A percentile compares a stretch with the other conserved stretches of the same genome.
Evolutionary conservation across 495 filamentous ascomycete species (phyloP).

Genomic region (Aspergillus asperescens): DNA sequence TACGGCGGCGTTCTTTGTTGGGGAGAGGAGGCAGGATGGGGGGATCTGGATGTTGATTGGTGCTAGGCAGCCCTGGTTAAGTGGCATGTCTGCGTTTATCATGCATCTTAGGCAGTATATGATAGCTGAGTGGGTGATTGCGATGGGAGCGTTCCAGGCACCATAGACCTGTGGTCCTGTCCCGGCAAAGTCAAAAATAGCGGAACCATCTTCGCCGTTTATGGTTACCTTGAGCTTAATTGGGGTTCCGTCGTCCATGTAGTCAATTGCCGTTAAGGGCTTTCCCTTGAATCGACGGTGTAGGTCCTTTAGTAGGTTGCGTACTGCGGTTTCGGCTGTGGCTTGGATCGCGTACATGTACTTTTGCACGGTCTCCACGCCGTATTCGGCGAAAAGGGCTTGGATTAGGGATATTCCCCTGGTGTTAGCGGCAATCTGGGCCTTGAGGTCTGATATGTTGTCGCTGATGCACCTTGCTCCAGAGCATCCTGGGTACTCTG

Average conservation of each 20-base stretch:
- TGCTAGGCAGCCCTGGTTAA: constrained; percentile 92
- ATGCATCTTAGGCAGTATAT: constrained; percentile 94
- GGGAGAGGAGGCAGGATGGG: constrained; percentile 73
- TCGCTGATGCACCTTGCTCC: constrained; percentile 88
- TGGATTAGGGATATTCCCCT: constrained; percentile 91
- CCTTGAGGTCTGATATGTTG: constrained; percentile 94
- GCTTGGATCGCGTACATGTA: constrained; percentile 95
- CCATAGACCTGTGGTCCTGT: constrained; percentile 92
- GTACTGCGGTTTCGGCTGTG: constrained; percentile 83
- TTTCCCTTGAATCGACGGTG: constrained; percentile 62
- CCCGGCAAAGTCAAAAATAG: constrained; percentile 78
- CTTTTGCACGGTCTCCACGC: constrained; percentile 84
- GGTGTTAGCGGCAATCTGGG: constrained; percentile 92
- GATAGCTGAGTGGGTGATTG: constrained; percentile 90
- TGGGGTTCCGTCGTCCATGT: constrained; percentile 95
- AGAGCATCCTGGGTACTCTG: constrained; percentile 78
- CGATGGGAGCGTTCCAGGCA: constrained; percentile 92
- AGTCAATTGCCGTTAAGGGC: constrained; percentile 79
- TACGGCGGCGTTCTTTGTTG: constrained; percentile 82
- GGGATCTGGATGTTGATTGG: constrained; percentile 87
- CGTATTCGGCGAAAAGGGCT: constrained; percentile 80
- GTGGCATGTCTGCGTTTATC: constrained; percentile 87
- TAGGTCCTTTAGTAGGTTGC: constrained; percentile 65
- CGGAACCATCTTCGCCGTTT: constrained; percentile 76
- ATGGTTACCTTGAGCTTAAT: constrained; percentile 84